Percentiles rank a stretch among this genome's conserved stretches.
Evolutionary conservation across 495 filamentous ascomycete species (phyloP).

Genomic region (Penicillium tannophilum): DNA sequence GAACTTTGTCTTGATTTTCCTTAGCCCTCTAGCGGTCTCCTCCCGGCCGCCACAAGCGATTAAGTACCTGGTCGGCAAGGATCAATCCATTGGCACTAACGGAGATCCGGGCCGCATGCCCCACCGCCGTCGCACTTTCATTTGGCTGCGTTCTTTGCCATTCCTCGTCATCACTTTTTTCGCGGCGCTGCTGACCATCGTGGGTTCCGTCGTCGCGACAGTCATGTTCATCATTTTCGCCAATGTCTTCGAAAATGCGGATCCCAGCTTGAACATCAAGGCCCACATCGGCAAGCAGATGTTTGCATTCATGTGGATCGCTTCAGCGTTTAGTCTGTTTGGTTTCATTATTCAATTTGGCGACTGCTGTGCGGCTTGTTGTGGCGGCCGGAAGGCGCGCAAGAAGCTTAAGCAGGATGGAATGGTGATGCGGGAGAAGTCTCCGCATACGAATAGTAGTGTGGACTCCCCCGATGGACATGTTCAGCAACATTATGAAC

Average conservation of each 20-base stretch:
- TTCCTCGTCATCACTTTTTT: constrained; percentile 63
- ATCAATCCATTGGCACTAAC: constrained; percentile 10
- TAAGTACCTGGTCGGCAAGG: constrained; percentile 14
- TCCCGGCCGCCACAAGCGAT: constrained; percentile 52
- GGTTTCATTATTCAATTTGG: constrained; percentile 72
- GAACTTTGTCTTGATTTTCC: constrained; percentile 66
- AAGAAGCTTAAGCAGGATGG: constrained; percentile 39
- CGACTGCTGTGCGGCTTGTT: constrained; percentile 64
- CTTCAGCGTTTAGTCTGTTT: constrained; percentile 62
- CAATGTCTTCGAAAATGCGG: constrained; percentile 62
- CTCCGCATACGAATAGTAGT: neutral
- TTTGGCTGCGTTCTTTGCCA: constrained; percentile 50
- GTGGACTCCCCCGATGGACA: constrained; percentile 30
- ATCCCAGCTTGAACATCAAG: constrained; percentile 71
- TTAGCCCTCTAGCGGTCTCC: constrained; percentile 58
- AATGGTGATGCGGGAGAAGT: constrained; percentile 25
- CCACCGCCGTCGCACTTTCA: constrained; percentile 50
- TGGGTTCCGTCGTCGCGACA: constrained; percentile 72
- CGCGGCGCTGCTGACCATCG: constrained; percentile 64
- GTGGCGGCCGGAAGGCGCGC: constrained; percentile 44
- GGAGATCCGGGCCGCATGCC: constrained; percentile 22
- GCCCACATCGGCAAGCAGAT: constrained; percentile 71
- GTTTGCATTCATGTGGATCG: constrained; percentile 91
- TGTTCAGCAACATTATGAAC: constrained; percentile 65
- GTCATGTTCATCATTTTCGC: constrained; percentile 80